Evolutionary conservation across 345 rosid genomes (phyloP), one percentile per base, ranked within the genome.

Genomic region (Gossypium mustelinum): DNA sequence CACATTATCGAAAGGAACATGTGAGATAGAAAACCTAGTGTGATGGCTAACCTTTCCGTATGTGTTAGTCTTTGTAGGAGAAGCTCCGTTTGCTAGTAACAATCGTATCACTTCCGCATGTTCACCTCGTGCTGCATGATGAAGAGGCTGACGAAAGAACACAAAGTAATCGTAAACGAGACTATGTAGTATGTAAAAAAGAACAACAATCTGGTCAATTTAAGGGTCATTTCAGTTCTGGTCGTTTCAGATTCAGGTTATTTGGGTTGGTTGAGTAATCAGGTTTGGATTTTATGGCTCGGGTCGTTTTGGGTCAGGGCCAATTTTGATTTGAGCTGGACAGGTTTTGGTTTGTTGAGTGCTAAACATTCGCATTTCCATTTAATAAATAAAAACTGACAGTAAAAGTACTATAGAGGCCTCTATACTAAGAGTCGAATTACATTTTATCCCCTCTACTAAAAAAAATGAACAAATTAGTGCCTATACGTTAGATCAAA

Each of bases 91-190:
- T 58, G 83, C 79, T 72, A 95, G 82, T 79, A 95, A 85, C 78
- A 86, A 81, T 50, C 88, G 84, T 64, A 92, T 76, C 64, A 92
- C 92, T 29, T 90, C 87, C 27, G 71, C 85, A 70, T 95, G 99
- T 55, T 91, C 97, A 68, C 97, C 99, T 82, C 98, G 87, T 27
- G 96, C 98, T 24, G 98, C 98, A 58, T 92, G 97, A 82, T 95
- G 99, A 73, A 95, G 93, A 72, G 99, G 98, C 98, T 93, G 82
- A 68, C 60, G 72, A 68, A 47, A 27, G 55, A 18, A 45, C 47
- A 73, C n/a, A 27, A 11, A 11, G 17, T 29, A 47, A 55, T n/a
- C 56, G 27, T 45, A 39, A 68, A 25, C 8, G 18, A 60, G 61
- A 45, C 20, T 51, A 43, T 17, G 50, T 41, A 14, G 58, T 43